Base-by-base conservation (phyloP, 2,329 filamentous ascomycete species). In the Colletotrichum sp. region DNA sequence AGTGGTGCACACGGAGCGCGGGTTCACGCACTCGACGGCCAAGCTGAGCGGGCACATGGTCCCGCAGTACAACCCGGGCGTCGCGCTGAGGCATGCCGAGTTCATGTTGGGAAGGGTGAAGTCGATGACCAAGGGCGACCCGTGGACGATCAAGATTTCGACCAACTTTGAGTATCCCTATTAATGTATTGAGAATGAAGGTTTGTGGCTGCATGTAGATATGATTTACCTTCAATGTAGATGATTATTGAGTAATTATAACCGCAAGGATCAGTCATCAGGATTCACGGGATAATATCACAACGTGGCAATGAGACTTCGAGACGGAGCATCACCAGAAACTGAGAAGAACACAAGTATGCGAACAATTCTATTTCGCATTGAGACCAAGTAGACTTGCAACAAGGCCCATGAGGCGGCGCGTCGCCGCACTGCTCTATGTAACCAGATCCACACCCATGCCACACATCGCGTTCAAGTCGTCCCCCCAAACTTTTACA, bases 21-120 rank as follows among this genome's bases (percentile, higher is more conserved):
- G 94, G 0, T 85, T 98, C 63, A 97, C 95, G 0, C 94, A 91
- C 78, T 92, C 92, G 6, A 89, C 90, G 44, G 88, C 95, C 72
- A 88, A 90, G 63, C 81, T 93, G 16, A 86, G 89, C 1, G 95
- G 95, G 0, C 93, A 96, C 85, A 93, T 93, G 89, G 85, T 90
- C 2, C 92, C 92, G 0, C 92, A 95, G 83, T 95, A 94, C 81
- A 90, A 92, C 21, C 93, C 94, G 0, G 90, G 88, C 18, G 93
- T 92, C 0, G 89, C 92, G 0, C 95, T 94, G 81, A 87, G 95
- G 49, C 92, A 95, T 72, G 82, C 96, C 26, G 95, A 97, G 87
- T 93, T 94, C 80, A 83, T 97, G 79, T 87, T 97, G 2, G 95
- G 95, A 1, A 87, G 94, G 49, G 92, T 96, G 16, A 85, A 90